phyloP scores from a whole-genome alignment of 164 flowering plant genomes.

The Umbilicus rupestris region DNA sequence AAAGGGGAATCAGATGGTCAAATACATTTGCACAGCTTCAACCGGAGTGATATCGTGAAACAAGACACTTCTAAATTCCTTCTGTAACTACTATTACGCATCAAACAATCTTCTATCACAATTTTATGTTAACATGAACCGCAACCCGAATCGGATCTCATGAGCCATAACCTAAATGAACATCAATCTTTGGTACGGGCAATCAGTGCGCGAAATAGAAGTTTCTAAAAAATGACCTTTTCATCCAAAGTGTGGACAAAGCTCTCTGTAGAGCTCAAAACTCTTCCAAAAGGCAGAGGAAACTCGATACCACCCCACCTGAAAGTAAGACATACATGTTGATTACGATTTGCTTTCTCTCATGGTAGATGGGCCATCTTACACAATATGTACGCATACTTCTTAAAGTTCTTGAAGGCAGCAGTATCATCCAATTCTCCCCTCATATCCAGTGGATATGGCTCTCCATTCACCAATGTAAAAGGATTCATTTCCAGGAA shows the following conservation, averaged over 20 bases:
- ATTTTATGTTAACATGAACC: no score
- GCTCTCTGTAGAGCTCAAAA: conserved; percentile 66
- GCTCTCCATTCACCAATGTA: conserved; percentile 71
- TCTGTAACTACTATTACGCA: no score
- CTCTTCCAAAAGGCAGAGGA: conserved; percentile 93
- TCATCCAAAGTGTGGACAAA: conserved; percentile 74
- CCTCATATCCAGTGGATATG: conserved; percentile 85
- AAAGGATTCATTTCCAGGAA: conserved; percentile 95
- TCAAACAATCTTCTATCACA: no score
- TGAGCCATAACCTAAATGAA: no score
- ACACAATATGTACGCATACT: conserved; percentile 27
- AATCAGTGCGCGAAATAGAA: neutral
- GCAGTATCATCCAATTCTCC: conserved; percentile 94
- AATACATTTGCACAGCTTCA: no score
- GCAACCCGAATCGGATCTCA: no score
- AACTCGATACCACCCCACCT: conserved; percentile 83
- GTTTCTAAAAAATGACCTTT: conserved; percentile 35
- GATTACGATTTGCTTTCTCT: neutral
- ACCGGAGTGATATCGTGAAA: no score
- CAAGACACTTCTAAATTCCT: no score
- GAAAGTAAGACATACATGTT: conserved; percentile 8
- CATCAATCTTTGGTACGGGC: no score
- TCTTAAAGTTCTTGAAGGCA: conserved; percentile 81
- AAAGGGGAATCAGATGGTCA: no score
- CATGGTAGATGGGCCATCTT: no score